Evolutionary conservation across 148 eudicot genomes (phyloP).

Genomic region (Vaccinium corymbosum): DNA sequence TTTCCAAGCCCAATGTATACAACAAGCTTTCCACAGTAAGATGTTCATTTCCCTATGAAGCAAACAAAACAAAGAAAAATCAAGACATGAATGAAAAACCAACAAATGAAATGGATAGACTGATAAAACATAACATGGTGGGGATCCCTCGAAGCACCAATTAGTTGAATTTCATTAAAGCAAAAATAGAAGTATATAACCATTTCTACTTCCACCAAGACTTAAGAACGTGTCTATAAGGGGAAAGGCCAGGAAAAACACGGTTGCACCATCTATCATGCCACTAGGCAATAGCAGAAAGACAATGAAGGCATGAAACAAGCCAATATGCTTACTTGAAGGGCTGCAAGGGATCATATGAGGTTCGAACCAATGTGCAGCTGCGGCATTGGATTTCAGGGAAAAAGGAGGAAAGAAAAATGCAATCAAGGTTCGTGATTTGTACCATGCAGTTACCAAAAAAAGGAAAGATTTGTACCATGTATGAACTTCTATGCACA

Average conservation of each 20-base stretch:
- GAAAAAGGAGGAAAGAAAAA: neutral
- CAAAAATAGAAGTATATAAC: neutral
- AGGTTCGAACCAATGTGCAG: neutral
- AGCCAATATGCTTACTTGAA: neutral
- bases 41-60: constrained; percentile 50
- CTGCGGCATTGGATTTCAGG: neutral
- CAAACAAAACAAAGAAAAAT: constrained; percentile 4
- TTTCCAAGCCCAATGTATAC: constrained; percentile 68
- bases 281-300: neutral
- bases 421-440: constrained; percentile 18
- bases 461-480: constrained; percentile 33
- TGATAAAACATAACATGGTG: neutral
- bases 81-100: constrained; percentile 3
- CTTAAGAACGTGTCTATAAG: neutral
- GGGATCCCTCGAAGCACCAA: neutral
- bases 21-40: constrained; percentile 68
- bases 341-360: neutral
- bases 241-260: neutral
- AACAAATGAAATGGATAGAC: neutral
- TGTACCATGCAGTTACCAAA: constrained; percentile 30
- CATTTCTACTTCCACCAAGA: neutral
- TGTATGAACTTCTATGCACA: constrained; percentile 43
- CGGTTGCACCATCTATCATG: neutral
- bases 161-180: neutral
- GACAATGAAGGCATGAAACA: neutral